phyloP scores from a whole-genome alignment of 805 yeast genomes.

The Candida maltosa region DNA sequence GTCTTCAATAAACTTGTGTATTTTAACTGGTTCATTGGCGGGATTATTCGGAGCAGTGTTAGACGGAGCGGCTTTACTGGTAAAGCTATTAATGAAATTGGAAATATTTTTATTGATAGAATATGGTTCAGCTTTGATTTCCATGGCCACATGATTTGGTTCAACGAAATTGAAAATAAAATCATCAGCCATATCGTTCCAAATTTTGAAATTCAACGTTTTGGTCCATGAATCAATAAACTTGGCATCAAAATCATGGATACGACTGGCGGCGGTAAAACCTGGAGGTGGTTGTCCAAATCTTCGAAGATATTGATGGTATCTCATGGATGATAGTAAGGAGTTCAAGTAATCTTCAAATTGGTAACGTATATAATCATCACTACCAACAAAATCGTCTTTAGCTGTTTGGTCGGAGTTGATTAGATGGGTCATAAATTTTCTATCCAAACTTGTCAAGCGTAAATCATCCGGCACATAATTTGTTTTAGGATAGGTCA shows the following conservation, averaged over 20 bases:
- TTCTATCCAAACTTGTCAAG: constrained; percentile 53
- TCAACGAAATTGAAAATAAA: constrained; percentile 41
- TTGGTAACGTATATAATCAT: constrained; percentile 81
- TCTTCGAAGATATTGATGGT: constrained; percentile 50
- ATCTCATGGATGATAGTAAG: constrained; percentile 68
- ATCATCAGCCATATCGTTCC: constrained; percentile 41
- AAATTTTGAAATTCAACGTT: constrained; percentile 35
- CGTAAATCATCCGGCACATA: constrained; percentile 25
- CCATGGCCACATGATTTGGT: constrained; percentile 32
- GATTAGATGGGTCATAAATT: constrained; percentile 63
- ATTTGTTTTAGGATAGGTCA: constrained; percentile 39
- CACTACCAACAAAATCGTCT: constrained; percentile 43
- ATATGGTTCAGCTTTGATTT: constrained; percentile 2
- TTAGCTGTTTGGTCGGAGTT: constrained; percentile 22
- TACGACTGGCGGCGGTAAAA: constrained; percentile 22
- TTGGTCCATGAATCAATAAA: constrained; percentile 31
- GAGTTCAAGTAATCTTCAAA: constrained; percentile 90
- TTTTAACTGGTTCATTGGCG: constrained; percentile 16
- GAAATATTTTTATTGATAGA: constrained; percentile 13
- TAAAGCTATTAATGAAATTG: constrained; percentile 23
- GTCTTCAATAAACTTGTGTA: constrained; percentile 18
- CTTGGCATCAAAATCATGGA: constrained; percentile 25
- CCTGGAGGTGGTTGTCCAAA: constrained; percentile 42
- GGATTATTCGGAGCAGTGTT: too few species aligned
- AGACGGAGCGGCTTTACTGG: constrained; percentile 8